Conservation (phyloP, 2,329 filamentous ascomycete species). For the Diaporthe aspalathi region DNA sequence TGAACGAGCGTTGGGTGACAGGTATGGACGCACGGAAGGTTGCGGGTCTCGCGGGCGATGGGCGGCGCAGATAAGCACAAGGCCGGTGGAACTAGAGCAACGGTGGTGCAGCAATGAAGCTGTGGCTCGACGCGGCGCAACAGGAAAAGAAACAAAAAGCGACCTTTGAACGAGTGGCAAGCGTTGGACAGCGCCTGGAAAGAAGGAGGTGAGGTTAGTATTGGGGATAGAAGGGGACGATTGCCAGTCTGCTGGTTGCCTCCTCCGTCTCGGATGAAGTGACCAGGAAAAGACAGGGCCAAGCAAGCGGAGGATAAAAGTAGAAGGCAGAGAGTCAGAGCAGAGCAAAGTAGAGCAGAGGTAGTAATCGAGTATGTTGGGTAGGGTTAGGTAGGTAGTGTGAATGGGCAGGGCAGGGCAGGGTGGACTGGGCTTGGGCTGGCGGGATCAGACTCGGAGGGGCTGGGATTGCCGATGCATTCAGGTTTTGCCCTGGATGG, state of each 20-base stretch:
- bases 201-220: constrained; percentile 35
- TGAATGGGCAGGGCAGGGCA: background rate
- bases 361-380: background rate
- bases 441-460: constrained; percentile 25
- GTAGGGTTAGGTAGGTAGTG: background rate
- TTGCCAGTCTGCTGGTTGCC: constrained; percentile 6
- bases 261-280: constrained; percentile 23
- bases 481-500: constrained; percentile 26
- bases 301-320: constrained; percentile 29
- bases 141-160: constrained; percentile 14
- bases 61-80: constrained; percentile 37
- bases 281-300: constrained; percentile 25
- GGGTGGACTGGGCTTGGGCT: constrained; percentile 13
- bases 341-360: constrained; percentile 16
- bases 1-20: constrained; percentile 26
- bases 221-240: constrained; percentile 24
- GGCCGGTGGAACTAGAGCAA: constrained; percentile 35
- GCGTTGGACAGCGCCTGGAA: constrained; percentile 37
- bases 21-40: constrained; percentile 21
- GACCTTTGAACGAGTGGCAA: constrained; percentile 40
- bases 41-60: constrained; percentile 23
- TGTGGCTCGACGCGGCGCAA: constrained; percentile 29
- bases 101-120: constrained; percentile 32
- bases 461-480: constrained; percentile 32
- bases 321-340: constrained; percentile 19